Evolutionary conservation across 441 rosid genomes (phyloP).

Genomic region (Bruguiera hainesii): DNA sequence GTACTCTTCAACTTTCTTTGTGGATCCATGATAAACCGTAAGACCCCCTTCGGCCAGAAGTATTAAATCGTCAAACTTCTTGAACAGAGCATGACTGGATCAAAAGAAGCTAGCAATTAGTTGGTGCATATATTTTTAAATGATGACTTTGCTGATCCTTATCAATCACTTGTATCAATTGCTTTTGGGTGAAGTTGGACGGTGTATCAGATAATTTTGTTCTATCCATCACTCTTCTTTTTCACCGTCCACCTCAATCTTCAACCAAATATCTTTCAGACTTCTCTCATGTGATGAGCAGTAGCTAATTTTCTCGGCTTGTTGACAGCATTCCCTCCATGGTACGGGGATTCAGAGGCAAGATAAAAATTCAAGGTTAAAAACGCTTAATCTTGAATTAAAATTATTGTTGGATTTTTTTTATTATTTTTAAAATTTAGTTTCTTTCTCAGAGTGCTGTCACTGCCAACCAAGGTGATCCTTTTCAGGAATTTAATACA

Average conservation of each 20-base stretch:
- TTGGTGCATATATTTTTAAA: neutral
- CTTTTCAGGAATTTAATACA: neutral
- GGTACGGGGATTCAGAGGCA: too few species aligned
- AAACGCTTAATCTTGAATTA: too few species aligned
- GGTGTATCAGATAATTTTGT: neutral
- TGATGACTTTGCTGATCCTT: neutral
- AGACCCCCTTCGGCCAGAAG: slow-evolving; percentile 96
- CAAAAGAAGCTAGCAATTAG: slow-evolving; percentile 19
- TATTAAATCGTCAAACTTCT: slow-evolving; percentile 80
- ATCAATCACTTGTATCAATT: neutral
- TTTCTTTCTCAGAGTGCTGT: neutral
- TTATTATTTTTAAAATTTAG: neutral
- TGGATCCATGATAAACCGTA: slow-evolving; percentile 84
- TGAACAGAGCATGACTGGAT: slow-evolving; percentile 83
- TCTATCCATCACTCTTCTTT: neutral
- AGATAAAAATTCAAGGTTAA: neutral
- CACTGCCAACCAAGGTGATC: neutral
- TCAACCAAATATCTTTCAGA: neutral
- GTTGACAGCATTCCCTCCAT: too few species aligned
- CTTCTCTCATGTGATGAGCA: neutral
- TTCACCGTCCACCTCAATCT: neutral
- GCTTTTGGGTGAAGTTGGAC: neutral
- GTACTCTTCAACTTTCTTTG: slow-evolving; percentile 74
- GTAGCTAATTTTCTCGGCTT: too few species aligned
- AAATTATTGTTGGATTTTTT: neutral